phyloP scores from a whole-genome alignment of 2,329 filamentous ascomycete species.

The Aureobasidium sp. region DNA sequence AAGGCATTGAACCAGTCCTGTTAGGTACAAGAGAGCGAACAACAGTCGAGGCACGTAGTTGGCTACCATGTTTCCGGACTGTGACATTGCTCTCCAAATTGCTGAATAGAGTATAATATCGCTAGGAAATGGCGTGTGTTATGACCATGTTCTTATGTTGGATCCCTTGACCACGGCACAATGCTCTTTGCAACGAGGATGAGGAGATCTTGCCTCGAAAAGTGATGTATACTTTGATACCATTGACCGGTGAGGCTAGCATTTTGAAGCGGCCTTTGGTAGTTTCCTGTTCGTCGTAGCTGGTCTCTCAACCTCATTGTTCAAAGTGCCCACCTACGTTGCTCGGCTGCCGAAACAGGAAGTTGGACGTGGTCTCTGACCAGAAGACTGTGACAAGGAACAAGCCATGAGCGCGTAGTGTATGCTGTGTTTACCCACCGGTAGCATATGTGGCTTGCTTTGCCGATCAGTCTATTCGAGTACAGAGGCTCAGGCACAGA shows the following conservation, averaged over 20 bases:
- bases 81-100: neutral
- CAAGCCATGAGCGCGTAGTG: neutral
- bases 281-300: neutral
- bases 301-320: neutral
- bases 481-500: neutral
- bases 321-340: neutral
- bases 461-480: neutral
- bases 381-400: neutral
- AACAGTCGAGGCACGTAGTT: neutral
- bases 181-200: neutral
- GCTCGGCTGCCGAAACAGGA: neutral
- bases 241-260: neutral
- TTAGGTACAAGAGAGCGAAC: neutral
- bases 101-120: neutral
- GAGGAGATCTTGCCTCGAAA: neutral
- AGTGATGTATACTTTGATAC: neutral
- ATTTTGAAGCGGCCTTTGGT: neutral
- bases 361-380: neutral
- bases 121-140: neutral
- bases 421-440: neutral
- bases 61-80: neutral
- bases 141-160: neutral
- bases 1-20: slow-evolving; percentile 1
- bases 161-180: neutral
- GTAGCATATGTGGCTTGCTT: neutral